phyloP scores from a whole-genome alignment of 352 stramenopile genomes.

The Pythium folliculosum region DNA sequence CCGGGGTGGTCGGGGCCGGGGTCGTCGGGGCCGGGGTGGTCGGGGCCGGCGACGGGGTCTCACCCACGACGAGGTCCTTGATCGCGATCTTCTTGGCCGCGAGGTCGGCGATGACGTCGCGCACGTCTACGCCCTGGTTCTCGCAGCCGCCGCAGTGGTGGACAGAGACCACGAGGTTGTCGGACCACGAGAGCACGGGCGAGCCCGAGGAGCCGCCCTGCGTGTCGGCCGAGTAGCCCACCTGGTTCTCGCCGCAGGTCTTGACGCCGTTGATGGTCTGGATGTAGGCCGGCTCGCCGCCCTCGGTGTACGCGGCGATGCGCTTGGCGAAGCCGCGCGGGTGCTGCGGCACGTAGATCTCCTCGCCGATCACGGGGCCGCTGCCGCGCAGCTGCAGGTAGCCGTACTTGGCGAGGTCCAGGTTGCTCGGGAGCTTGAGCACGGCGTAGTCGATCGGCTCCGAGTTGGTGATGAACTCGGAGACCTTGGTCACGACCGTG shows the following conservation, averaged over 20 bases:
- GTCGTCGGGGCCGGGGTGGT: conserved; percentile 1
- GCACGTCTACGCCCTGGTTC: conserved; percentile 26
- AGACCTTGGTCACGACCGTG: conserved; percentile 22
- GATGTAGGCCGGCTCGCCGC: conserved; percentile 13
- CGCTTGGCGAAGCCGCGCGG: conserved; percentile 1
- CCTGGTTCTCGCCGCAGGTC: conserved; percentile 27
- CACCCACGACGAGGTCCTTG: conserved; percentile 17
- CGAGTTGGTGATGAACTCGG: conserved; percentile 27
- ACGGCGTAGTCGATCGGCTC: conserved; percentile 26
- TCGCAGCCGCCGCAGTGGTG: conserved; percentile 36
- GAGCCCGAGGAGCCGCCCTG: conserved; percentile 31
- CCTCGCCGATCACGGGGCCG: conserved; percentile 28
- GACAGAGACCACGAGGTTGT: conserved; percentile 36
- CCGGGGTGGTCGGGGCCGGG: not conserved
- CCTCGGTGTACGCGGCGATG: conserved; percentile 14
- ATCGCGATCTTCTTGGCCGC: conserved; percentile 21
- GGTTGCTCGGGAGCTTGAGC: conserved; percentile 13
- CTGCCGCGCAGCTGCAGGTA: conserved; percentile 30
- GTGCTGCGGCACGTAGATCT: conserved; percentile 18
- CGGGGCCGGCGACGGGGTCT: conserved; percentile 1
- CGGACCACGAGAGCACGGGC: conserved; percentile 24
- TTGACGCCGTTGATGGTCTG: conserved; percentile 6
- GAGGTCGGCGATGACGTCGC: conserved; percentile 17
- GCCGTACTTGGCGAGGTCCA: conserved; percentile 28
- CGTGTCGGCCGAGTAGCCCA: conserved; percentile 37